phyloP scores from a whole-genome alignment of 371 early-diverging fungal genomes.

The Mortierella sp. region DNA sequence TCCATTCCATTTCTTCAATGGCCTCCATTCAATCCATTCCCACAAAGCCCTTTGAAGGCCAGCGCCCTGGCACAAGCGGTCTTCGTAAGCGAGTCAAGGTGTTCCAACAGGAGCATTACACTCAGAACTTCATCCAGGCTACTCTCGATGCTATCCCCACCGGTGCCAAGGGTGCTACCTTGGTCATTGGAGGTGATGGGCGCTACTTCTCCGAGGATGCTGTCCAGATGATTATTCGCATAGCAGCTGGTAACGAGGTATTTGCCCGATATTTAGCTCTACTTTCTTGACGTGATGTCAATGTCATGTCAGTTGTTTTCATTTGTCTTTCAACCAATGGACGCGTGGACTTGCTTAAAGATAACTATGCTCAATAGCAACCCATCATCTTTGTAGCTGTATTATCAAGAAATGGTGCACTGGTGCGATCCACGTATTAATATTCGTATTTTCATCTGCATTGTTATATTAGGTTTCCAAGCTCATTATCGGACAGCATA shows the following conservation, averaged over 20 bases:
- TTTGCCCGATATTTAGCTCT: constrained; percentile 19
- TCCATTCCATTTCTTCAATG: constrained; percentile 20
- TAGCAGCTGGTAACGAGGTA: constrained; percentile 92
- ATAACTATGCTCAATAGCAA: neutral
- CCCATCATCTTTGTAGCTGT: no score
- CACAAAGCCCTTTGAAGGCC: constrained; percentile 85
- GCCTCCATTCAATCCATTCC: constrained; percentile 65
- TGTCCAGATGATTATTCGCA: constrained; percentile 88
- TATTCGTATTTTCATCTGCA: neutral
- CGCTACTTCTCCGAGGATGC: constrained; percentile 91
- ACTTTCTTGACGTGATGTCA: constrained; percentile 19
- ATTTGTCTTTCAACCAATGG: neutral
- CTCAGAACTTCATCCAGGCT: constrained; percentile 95
- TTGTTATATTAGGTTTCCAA: constrained; percentile 73
- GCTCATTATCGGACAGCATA: constrained; percentile 92
- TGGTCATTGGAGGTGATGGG: constrained; percentile 98
- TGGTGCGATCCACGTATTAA: neutral
- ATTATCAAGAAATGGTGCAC: no score
- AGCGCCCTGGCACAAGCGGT: constrained; percentile 98
- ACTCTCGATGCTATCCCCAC: constrained; percentile 86
- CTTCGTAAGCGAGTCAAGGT: constrained; percentile 96
- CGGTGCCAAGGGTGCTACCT: constrained; percentile 80
- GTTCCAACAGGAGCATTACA: constrained; percentile 95
- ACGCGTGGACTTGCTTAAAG: neutral
- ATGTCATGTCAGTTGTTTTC: constrained; percentile 7